phyloP scores from a whole-genome alignment of 371 early-diverging fungal genomes.

The Cokeromyces recurvatus region DNA sequence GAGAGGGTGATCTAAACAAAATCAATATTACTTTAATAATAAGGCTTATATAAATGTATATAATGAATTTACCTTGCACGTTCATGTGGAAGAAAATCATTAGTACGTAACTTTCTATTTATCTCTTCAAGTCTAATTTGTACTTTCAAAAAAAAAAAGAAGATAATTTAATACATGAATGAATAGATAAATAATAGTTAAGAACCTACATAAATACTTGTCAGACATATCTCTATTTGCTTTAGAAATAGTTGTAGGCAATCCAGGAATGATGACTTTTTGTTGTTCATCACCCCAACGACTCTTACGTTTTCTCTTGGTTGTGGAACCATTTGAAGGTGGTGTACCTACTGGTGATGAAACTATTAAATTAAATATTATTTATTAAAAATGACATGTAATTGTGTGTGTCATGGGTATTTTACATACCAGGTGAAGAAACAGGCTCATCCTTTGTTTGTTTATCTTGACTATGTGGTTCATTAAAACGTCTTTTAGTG shows the following conservation, averaged over 20 bases:
- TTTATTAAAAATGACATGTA: too few species aligned
- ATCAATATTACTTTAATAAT: too few species aligned
- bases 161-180: too few species aligned
- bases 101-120: slow-evolving; percentile 70
- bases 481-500: slow-evolving; percentile 26
- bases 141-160: slow-evolving; percentile 36
- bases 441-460: too few species aligned
- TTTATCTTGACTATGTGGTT: too few species aligned
- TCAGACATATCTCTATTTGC: slow-evolving; percentile 79
- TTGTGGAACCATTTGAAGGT: slow-evolving; percentile 29
- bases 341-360: too few species aligned
- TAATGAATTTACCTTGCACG: slow-evolving; percentile 50
- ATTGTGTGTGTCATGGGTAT: too few species aligned
- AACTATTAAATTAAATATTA: too few species aligned
- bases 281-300: slow-evolving; percentile 84
- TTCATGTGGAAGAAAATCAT: slow-evolving; percentile 80
- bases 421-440: slow-evolving; percentile 1
- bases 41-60: too few species aligned
- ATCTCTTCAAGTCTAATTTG: slow-evolving; percentile 90
- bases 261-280: slow-evolving; percentile 70
- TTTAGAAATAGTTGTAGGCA: slow-evolving; percentile 79
- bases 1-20: slow-evolving; percentile 80
- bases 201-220: slow-evolving; percentile 74
- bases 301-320: slow-evolving; percentile 58
- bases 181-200: too few species aligned